phyloP scores from a whole-genome alignment of 78 protist species.

The Planoprotostelium fungivorum region DNA sequence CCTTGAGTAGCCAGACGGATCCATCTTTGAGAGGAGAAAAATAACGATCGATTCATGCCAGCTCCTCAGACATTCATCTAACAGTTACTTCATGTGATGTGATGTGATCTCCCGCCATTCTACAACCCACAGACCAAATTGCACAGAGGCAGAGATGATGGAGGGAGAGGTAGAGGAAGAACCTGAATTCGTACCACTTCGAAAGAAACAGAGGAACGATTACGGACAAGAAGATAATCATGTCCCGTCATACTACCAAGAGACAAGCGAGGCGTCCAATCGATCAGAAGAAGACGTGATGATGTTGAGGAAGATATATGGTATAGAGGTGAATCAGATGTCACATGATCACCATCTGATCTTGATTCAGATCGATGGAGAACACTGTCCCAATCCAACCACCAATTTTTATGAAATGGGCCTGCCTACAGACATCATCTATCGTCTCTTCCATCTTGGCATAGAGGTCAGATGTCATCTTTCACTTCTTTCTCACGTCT shows the following conservation, averaged over 20 bases:
- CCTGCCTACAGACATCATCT: neutral
- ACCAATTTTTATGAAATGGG: neutral
- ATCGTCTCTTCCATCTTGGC: neutral
- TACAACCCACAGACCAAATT: no score
- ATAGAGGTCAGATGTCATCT: neutral
- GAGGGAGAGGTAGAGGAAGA: no score
- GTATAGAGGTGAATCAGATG: neutral
- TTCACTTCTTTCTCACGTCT: neutral
- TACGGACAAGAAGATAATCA: neutral
- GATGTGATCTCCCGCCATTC: no score
- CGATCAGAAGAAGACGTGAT: neutral
- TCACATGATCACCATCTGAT: no score
- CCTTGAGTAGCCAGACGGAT: no score
- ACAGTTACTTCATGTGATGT: no score
- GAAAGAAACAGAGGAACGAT: neutral
- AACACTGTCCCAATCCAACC: neutral
- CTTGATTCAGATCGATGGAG: neutral
- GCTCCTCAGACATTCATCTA: no score
- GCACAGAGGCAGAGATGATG: no score
- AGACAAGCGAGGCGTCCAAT: neutral
- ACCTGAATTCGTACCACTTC: neutral
- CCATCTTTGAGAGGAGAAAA: no score
- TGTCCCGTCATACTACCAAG: neutral
- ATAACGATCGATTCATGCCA: no score
- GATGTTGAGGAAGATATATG: neutral